Percentiles rank a stretch among this genome's conserved stretches.
phyloP scores from a whole-genome alignment of 2,329 filamentous ascomycete species.

The Ophiostoma tasmaniense region DNA sequence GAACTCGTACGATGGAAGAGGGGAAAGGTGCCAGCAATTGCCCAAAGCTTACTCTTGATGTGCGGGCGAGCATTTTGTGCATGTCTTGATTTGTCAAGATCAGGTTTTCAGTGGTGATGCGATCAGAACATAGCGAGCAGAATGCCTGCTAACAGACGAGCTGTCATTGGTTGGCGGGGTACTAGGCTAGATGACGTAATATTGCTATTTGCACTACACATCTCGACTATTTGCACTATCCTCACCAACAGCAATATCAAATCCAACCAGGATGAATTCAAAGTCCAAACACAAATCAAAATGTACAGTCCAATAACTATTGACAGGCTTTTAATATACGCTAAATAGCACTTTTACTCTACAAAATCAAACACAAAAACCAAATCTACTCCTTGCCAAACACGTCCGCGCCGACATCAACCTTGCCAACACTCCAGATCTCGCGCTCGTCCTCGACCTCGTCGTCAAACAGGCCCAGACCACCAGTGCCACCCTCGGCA shows the following conservation, averaged over 20 bases:
- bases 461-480: conserved; percentile 77
- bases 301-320: neutral
- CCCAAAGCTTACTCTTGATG: conserved; percentile 15
- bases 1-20: neutral
- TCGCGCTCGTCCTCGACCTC: conserved; percentile 92
- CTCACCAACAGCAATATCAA: neutral
- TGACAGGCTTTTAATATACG: neutral
- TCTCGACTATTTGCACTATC: neutral
- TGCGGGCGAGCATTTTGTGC: conserved; percentile 18
- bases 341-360: neutral
- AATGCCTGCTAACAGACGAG: neutral
- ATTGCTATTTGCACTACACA: neutral
- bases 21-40: neutral
- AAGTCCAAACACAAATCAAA: neutral
- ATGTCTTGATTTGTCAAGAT: neutral
- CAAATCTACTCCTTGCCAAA: conserved; percentile 33
- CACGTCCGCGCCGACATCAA: conserved; percentile 63
- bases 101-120: neutral
- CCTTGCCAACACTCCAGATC: conserved; percentile 88
- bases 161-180: neutral
- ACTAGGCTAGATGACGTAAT: neutral
- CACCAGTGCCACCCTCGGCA: conserved; percentile 81
- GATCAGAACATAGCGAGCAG: neutral
- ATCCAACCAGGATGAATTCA: neutral
- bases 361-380: neutral